These are phyloP conservation scores for Melocanna baccifera DNA, from an alignment of 176 grass and related monocot genomes.

Conservation along the genomic window DNA sequence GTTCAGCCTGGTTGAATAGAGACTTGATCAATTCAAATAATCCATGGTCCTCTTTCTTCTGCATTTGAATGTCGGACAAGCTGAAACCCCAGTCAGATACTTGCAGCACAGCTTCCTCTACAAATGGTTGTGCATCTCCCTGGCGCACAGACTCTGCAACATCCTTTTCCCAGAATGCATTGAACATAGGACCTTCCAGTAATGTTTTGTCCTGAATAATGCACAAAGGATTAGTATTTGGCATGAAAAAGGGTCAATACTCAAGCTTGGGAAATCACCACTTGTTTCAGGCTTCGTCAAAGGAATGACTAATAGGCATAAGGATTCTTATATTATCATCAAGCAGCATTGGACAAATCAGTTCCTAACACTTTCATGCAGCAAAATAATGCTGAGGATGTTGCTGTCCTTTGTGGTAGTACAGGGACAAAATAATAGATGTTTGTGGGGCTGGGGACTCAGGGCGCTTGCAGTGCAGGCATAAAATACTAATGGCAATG, in stretches of 20 bases:
- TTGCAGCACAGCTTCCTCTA: constrained; percentile 87
- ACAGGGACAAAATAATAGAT: not conserved
- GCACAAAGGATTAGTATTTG: constrained; percentile 22
- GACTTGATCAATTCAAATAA: constrained; percentile 72
- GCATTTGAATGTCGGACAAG: constrained; percentile 85
- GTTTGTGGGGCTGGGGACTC: not conserved
- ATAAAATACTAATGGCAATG: not conserved
- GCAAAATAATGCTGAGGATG: not conserved
- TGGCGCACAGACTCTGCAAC: constrained; percentile 83
- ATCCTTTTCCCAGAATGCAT: constrained; percentile 81
- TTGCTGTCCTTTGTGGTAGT: constrained; percentile 4
- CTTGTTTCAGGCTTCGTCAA: constrained; percentile 12
- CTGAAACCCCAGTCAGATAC: constrained; percentile 93
- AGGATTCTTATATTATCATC: not conserved
- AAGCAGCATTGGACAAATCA: constrained; percentile 18
- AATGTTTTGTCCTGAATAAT: constrained; percentile 73
- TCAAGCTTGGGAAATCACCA: not conserved
- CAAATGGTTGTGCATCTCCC: constrained; percentile 61
- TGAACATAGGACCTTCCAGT: constrained; percentile 62
- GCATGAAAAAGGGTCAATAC: not conserved
- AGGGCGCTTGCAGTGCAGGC: not conserved
- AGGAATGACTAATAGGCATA: not conserved
- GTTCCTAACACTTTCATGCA: not conserved
- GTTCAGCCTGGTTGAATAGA: constrained; percentile 62
- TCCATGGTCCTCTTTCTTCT: constrained; percentile 60